Percentiles rank a stretch among this genome's conserved stretches.
These are phyloP conservation scores for Fusarium sp. DNA, from an alignment of 2,329 filamentous ascomycete species.

Conservation along the genomic window DNA sequence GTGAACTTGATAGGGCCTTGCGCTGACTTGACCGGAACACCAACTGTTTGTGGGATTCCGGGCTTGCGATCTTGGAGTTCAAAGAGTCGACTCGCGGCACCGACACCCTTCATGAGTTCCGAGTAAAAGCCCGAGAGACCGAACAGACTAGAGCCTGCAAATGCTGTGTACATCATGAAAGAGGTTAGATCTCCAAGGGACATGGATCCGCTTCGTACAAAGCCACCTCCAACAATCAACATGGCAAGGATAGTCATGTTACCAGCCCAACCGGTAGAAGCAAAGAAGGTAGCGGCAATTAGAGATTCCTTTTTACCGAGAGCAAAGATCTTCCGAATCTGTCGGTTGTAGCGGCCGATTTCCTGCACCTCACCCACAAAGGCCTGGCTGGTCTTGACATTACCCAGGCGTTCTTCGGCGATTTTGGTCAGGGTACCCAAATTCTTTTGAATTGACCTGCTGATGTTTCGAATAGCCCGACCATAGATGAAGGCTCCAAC, in stretches of 20 bases:
- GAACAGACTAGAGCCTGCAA: constrained; percentile 85
- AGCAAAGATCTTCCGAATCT: constrained; percentile 90
- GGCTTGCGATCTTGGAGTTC: constrained; percentile 93
- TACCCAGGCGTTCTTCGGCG: constrained; percentile 95
- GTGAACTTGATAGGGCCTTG: constrained; percentile 90
- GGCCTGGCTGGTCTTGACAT: constrained; percentile 95
- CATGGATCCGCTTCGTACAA: constrained; percentile 88
- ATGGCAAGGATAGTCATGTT: constrained; percentile 96
- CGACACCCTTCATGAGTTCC: constrained; percentile 98
- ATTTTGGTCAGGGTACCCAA: constrained; percentile 94
- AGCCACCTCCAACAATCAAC: constrained; percentile 88
- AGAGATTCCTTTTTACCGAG: constrained; percentile 88
- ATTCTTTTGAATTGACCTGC: constrained; percentile 92
- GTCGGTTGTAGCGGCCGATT: constrained; percentile 88
- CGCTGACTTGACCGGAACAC: constrained; percentile 81
- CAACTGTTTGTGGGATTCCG: constrained; percentile 87
- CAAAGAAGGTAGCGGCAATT: constrained; percentile 91
- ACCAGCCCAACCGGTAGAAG: constrained; percentile 86
- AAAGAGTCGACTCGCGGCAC: constrained; percentile 94
- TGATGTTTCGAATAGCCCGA: constrained; percentile 86
- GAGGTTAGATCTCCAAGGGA: constrained; percentile 92
- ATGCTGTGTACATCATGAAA: constrained; percentile 98
- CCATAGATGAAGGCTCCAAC: constrained; percentile 93
- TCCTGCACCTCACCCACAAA: constrained; percentile 95
- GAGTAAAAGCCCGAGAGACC: constrained; percentile 97